phyloP scores from a whole-genome alignment of 441 rosid species.

The Geranium incanum region DNA sequence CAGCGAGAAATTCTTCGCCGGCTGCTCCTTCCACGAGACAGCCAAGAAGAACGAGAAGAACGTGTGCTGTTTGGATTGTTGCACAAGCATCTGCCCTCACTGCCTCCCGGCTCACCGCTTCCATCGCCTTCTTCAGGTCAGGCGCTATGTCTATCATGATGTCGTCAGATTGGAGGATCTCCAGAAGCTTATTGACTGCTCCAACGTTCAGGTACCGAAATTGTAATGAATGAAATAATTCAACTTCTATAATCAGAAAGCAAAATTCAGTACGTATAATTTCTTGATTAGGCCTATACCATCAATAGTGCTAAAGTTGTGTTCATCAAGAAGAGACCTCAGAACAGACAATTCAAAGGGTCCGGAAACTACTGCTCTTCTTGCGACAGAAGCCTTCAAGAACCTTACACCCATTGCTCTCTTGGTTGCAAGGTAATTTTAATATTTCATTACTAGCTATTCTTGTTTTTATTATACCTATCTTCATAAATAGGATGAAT shows the following conservation, averaged over 20 bases:
- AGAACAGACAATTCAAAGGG: conserved; percentile 84
- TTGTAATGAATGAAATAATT: no score
- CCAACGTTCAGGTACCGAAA: conserved; percentile 67
- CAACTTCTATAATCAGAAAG: not conserved
- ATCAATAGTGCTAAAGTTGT: conserved; percentile 87
- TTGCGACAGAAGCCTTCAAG: conserved; percentile 91
- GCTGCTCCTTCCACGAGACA: conserved; percentile 61
- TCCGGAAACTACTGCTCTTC: conserved; percentile 83
- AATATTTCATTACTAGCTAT: no score
- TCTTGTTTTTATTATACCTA: no score
- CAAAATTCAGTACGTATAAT: not conserved
- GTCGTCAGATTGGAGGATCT: conserved; percentile 92
- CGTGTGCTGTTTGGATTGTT: conserved; percentile 82
- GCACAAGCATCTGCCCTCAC: conserved; percentile 85
- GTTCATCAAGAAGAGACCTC: conserved; percentile 92
- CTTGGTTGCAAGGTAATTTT: conserved; percentile 74
- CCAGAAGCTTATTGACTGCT: conserved; percentile 80
- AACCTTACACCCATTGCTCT: conserved; percentile 82
- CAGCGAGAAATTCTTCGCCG: conserved; percentile 67
- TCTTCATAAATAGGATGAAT: not conserved
- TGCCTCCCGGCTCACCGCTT: conserved; percentile 74
- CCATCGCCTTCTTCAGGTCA: conserved; percentile 84
- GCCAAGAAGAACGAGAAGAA: conserved; percentile 91
- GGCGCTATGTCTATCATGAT: conserved; percentile 92
- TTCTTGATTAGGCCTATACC: conserved; percentile 51